Base-by-base conservation (phyloP, 805 yeast species). In the Candida sithepensis region DNA sequence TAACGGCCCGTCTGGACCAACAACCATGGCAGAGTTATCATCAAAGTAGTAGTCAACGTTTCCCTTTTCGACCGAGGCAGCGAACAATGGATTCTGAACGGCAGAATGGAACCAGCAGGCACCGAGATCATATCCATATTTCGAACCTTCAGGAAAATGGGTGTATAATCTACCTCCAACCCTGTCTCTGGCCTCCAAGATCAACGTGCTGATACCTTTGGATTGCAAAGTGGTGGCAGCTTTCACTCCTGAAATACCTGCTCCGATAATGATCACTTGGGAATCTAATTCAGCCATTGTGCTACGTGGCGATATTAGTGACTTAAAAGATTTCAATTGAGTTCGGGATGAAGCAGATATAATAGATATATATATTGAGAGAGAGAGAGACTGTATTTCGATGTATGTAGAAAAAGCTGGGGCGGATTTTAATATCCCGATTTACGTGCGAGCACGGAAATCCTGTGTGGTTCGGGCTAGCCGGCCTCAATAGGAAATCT, bases 101-200 rank as follows among this genome's bases (percentile, higher is more conserved):
- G 73, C 61, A 32, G 76, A 77, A 53, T 77, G 82, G 56, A 75
- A 77, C 82, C 82, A 77, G 12, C 78, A 68, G 2, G 79, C 81
- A 2, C 82, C 82, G 18, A 76, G 50, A 56, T 77, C 82, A 50
- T 74, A 75, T 10, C 51, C 52, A 20, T 56, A 45, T 9, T 50
- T 18, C 1, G 64, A 55, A 7, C 45, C 55, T 34, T 54, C 26
- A 42, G 61, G 57, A 9, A 65, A 52, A 14, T 63, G 58, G 9
- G 66, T 64, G 46, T 63, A 51, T 18, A 75, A 58, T 50, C 81
- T 58, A 5, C 81, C 81, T 14, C 79, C 81, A 24, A 73, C 57
- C 44, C 73, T 59, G 52, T 69, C 70, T 47, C 77, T 70, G 4
- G 77, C 78, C 54, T 76, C 81, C 19, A 78, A 43, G 1, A 78